phyloP scores from a whole-genome alignment of 176 grass and related monocot genomes.

The Poa pratensis region DNA sequence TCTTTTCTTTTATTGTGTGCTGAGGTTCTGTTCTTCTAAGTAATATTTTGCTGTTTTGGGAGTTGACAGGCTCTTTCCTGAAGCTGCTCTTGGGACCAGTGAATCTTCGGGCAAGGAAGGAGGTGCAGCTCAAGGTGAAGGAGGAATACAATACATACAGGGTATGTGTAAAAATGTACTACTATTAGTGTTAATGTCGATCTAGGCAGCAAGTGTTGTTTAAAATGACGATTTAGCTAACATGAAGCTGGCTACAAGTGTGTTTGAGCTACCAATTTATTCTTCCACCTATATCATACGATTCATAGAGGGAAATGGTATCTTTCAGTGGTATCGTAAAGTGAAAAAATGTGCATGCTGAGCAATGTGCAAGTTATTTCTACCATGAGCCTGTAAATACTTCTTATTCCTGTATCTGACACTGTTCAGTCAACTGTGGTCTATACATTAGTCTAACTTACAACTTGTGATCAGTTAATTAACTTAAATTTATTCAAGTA shows the following conservation, averaged over 20 bases:
- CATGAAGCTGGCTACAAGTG: not conserved
- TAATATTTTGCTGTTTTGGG: slow-evolving; percentile 19
- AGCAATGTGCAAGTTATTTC: slow-evolving; percentile 10
- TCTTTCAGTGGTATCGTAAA: not conserved
- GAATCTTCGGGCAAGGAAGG: slow-evolving; percentile 90
- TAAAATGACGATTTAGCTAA: not conserved
- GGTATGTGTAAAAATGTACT: slow-evolving; percentile 55
- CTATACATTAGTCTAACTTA: slow-evolving; percentile 8
- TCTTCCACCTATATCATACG: not conserved
- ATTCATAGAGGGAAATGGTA: not conserved
- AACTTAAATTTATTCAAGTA: not conserved
- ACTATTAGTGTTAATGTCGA: not conserved
- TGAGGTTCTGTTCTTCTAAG: slow-evolving; percentile 12
- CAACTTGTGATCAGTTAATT: not conserved
- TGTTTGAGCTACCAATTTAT: not conserved
- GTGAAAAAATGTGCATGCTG: not conserved
- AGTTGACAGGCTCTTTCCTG: slow-evolving; percentile 65
- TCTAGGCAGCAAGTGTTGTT: not conserved
- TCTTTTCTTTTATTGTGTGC: too few relatives aligned
- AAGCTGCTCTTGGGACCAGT: slow-evolving; percentile 90
- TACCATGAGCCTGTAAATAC: not conserved
- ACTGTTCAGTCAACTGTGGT: slow-evolving; percentile 10
- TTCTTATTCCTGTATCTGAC: not conserved
- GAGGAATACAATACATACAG: slow-evolving; percentile 98
- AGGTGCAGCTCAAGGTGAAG: slow-evolving; percentile 98